Percentiles rank a stretch among this genome's conserved stretches.
These are phyloP conservation scores for Xylaria flabelliformis DNA, from an alignment of 495 filamentous ascomycete genomes.

Conservation along the genomic window DNA sequence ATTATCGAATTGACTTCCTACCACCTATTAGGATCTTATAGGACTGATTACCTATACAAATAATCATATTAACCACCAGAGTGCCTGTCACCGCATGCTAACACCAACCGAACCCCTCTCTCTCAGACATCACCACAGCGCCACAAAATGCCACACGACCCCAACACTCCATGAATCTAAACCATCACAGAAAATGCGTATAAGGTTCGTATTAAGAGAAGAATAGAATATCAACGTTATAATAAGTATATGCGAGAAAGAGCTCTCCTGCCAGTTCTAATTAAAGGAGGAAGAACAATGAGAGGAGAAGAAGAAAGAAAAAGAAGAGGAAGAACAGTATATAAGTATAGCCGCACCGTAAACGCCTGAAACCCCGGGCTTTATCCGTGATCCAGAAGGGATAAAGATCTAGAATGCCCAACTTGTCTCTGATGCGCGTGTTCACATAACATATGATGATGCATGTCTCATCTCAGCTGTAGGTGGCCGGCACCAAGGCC, in stretches of 20 bases:
- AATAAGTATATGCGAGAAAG: conserved; percentile 23
- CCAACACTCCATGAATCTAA: not conserved
- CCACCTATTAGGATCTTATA: not conserved
- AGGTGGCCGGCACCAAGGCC: conserved; percentile 59
- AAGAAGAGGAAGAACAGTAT: not conserved
- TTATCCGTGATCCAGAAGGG: conserved; percentile 17
- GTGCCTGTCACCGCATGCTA: not conserved
- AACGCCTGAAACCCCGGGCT: conserved; percentile 22
- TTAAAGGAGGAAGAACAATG: not conserved
- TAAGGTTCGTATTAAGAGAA: not conserved
- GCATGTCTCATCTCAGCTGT: conserved; percentile 30
- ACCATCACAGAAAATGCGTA: not conserved
- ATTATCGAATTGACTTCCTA: not conserved
- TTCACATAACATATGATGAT: conserved; percentile 24
- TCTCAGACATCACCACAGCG: not conserved
- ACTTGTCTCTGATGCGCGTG: conserved; percentile 10
- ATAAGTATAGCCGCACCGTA: conserved; percentile 14
- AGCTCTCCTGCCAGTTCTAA: conserved; percentile 5
- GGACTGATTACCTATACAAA: not conserved
- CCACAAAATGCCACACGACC: not conserved
- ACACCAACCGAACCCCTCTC: not conserved
- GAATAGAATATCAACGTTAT: conserved; percentile 6
- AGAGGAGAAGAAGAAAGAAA: not conserved
- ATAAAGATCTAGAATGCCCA: conserved; percentile 27
- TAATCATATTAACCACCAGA: not conserved